phyloP scores from a whole-genome alignment of 148 eudicot species.

The Linanthus parryae region DNA sequence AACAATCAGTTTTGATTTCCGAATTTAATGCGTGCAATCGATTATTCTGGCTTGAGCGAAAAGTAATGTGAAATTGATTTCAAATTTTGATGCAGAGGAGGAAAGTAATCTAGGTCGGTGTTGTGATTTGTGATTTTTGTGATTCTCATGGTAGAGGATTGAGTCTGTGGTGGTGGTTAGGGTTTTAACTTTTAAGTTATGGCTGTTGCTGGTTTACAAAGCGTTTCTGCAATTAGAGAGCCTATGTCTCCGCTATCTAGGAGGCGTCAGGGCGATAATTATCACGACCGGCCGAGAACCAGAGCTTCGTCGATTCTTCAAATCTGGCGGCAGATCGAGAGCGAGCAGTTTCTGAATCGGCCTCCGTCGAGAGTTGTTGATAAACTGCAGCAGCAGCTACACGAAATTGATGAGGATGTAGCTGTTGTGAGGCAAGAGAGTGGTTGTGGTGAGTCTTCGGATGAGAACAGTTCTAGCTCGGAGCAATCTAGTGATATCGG shows the following conservation, averaged over 20 bases:
- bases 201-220: conserved; percentile 78
- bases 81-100: conserved; percentile 14
- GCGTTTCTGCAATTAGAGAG: conserved; percentile 45
- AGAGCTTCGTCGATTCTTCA: conserved; percentile 58
- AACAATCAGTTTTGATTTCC: too few relatives aligned
- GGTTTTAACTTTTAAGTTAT: conserved; percentile 22
- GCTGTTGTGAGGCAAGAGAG: conserved; percentile 19
- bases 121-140: conserved; percentile 17
- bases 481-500: too few relatives aligned
- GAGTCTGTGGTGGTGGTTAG: conserved; percentile 13
- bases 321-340: conserved; percentile 88
- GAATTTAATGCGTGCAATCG: too few relatives aligned
- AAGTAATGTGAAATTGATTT: too few relatives aligned
- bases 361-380: conserved; percentile 23
- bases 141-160: conserved; percentile 17
- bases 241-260: conserved; percentile 45
- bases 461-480: conserved; percentile 37
- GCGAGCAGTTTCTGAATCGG: conserved; percentile 45
- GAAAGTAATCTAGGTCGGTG: conserved; percentile 1
- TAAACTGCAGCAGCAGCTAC: conserved; percentile 23
- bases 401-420: conserved; percentile 20
- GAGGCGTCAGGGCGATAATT: conserved; percentile 23
- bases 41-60: too few relatives aligned
- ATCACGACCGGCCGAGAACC: conserved; percentile 41
- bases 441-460: conserved; percentile 40